phyloP scores from a whole-genome alignment of 768 basidiomycete genomes.

The Russula ochroleuca region DNA sequence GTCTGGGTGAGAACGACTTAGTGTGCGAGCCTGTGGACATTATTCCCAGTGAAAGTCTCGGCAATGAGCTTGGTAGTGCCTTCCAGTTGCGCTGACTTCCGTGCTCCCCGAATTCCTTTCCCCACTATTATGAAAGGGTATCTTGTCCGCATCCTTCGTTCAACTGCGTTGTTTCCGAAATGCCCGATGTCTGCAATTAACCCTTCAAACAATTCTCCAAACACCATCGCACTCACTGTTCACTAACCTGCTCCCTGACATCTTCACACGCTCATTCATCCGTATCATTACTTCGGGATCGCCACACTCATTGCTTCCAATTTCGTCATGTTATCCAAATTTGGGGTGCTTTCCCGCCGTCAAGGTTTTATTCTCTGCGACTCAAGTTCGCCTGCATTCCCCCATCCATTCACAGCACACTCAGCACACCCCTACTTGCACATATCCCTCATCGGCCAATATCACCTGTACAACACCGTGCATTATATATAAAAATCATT shows the following conservation, averaged over 20 bases:
- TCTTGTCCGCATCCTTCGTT: conserved; percentile 1
- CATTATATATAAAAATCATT: conserved; percentile 16
- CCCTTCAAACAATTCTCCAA: neutral
- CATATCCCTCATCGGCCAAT: conserved; percentile 16
- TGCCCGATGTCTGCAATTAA: neutral
- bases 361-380: neutral
- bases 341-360: neutral
- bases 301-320: conserved; percentile 19
- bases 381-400: neutral
- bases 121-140: conserved; percentile 1
- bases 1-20: conserved; percentile 15
- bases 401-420: conserved; percentile 15
- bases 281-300: conserved; percentile 14
- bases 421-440: conserved; percentile 16
- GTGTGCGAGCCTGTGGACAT: conserved; percentile 26
- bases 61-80: conserved; percentile 57
- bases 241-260: conserved; percentile 8
- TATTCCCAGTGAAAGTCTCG: conserved; percentile 33
- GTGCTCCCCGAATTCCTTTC: neutral
- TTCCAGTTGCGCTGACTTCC: conserved; percentile 54
- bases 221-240: conserved; percentile 15
- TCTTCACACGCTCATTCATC: conserved; percentile 23
- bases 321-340: conserved; percentile 15
- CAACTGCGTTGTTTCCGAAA: neutral
- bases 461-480: conserved; percentile 26